phyloP scores from a whole-genome alignment of 768 basidiomycete genomes.

The Mycena belliarum region DNA sequence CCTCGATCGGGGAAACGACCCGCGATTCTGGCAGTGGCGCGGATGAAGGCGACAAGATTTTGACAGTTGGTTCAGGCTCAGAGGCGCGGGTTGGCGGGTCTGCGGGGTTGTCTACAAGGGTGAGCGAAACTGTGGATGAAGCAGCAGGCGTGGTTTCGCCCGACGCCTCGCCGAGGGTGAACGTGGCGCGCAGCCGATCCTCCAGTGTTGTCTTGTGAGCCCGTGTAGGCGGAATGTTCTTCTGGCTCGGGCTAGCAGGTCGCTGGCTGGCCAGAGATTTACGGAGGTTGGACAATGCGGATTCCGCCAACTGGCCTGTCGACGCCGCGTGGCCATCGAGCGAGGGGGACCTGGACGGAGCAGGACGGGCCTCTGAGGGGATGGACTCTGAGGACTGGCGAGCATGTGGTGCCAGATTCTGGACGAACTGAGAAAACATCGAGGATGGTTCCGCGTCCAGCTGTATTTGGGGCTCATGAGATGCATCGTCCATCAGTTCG shows the following conservation, averaged over 20 bases:
- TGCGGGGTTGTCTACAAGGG: slow-evolving; percentile 11
- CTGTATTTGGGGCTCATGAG: too few relatives aligned
- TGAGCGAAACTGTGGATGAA: slow-evolving; percentile 45
- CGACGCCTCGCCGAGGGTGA: slow-evolving; percentile 58
- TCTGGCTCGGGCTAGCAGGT: slow-evolving; percentile 39
- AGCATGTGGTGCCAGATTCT: slow-evolving; percentile 52
- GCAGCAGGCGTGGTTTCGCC: slow-evolving; percentile 40
- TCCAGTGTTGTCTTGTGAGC: slow-evolving; percentile 63
- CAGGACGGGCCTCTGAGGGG: slow-evolving; percentile 10
- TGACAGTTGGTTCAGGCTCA: slow-evolving; percentile 19
- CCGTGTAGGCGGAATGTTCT: slow-evolving; percentile 17
- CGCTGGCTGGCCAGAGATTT: slow-evolving; percentile 63
- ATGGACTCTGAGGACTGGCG: slow-evolving; percentile 17
- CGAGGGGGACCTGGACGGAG: slow-evolving; percentile 7
- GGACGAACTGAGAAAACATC: slow-evolving; percentile 82
- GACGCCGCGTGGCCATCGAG: slow-evolving; percentile 30
- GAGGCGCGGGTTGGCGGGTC: neutral
- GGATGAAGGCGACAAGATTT: slow-evolving; percentile 43
- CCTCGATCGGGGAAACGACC: slow-evolving; percentile 22
- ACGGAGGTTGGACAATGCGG: slow-evolving; percentile 58
- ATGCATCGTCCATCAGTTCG: too few relatives aligned
- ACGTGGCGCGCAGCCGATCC: slow-evolving; percentile 69
- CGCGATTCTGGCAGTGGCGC: slow-evolving; percentile 48
- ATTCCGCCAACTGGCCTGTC: slow-evolving; percentile 60
- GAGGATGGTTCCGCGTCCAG: too few relatives aligned